phyloP scores from a whole-genome alignment of 179 eudicot genomes.

The Nepenthes alata region DNA sequence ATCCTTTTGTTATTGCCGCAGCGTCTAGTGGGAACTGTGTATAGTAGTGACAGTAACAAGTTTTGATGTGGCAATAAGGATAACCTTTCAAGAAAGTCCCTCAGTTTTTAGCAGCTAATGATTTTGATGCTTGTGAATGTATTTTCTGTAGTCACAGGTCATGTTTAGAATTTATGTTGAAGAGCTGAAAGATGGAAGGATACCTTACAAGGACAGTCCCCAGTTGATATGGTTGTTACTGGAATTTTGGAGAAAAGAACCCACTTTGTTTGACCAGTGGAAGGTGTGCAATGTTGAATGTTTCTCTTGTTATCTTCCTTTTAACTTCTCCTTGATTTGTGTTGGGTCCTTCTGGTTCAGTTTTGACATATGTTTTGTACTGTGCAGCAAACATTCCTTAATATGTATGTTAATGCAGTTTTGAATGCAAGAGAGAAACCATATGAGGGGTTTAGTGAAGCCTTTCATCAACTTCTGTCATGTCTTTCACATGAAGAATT shows the following conservation, averaged over 20 bases:
- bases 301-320: neutral
- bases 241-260: constrained; percentile 46
- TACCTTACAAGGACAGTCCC: constrained; percentile 63
- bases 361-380: neutral
- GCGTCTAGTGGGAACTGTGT: neutral
- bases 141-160: constrained; percentile 40
- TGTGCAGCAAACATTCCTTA: constrained; percentile 68
- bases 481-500: constrained; percentile 78
- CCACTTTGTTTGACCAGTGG: constrained; percentile 42
- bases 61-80: too few species aligned
- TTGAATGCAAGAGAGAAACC: constrained; percentile 80
- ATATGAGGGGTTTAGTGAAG: constrained; percentile 56
- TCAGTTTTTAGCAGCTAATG: neutral
- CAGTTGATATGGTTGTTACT: constrained; percentile 56
- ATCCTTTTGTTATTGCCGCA: neutral
- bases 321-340: constrained; percentile 1
- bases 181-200: constrained; percentile 55
- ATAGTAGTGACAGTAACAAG: too few species aligned
- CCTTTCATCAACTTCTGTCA: constrained; percentile 60
- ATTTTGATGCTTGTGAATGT: constrained; percentile 1
- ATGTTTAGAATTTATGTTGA: constrained; percentile 51
- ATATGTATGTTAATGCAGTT: constrained; percentile 66
- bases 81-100: too few species aligned
- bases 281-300: constrained; percentile 38
- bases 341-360: neutral